Conservation (phyloP, 179 eudicot genomes). For the Beta macrorhiza region DNA sequence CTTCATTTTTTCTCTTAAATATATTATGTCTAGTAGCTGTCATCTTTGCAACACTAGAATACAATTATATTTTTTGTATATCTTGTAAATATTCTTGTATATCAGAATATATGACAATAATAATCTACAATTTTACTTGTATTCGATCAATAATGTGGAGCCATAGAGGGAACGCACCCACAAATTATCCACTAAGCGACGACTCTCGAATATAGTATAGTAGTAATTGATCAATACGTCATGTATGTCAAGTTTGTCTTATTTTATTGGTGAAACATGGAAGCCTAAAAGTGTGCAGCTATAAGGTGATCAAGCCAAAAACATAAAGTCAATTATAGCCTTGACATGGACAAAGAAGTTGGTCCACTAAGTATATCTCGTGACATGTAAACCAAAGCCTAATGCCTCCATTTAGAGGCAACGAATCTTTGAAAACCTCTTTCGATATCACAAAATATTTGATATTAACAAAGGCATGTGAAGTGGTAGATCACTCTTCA, state of each 20-base stretch:
- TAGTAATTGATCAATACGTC: not conserved
- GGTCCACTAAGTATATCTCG: conserved; percentile 28
- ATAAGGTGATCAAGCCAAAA: conserved; percentile 27
- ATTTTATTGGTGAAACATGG: conserved; percentile 16
- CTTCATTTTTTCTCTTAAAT: no score
- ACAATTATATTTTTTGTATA: no score
- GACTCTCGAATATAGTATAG: not conserved
- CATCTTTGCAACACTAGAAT: no score
- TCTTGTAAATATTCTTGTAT: no score
- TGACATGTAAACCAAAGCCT: conserved; percentile 33
- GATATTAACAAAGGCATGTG: conserved; percentile 28
- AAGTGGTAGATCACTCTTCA: conserved; percentile 22
- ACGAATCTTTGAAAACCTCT: conserved; percentile 24
- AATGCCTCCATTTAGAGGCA: conserved; percentile 25
- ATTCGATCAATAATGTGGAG: no score
- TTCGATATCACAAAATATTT: conserved; percentile 20
- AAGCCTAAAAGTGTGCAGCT: conserved; percentile 16
- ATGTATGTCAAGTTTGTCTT: conserved; percentile 7
- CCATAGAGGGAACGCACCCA: not conserved
- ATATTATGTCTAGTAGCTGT: no score
- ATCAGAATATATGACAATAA: no score
- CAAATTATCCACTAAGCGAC: not conserved
- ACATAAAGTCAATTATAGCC: conserved; percentile 24
- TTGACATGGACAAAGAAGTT: conserved; percentile 32
- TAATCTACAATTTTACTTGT: no score